Evolutionary conservation across 306 rosid genomes (phyloP), one percentile per base, ranked within the genome.

Genomic region (Neltuma alba): DNA sequence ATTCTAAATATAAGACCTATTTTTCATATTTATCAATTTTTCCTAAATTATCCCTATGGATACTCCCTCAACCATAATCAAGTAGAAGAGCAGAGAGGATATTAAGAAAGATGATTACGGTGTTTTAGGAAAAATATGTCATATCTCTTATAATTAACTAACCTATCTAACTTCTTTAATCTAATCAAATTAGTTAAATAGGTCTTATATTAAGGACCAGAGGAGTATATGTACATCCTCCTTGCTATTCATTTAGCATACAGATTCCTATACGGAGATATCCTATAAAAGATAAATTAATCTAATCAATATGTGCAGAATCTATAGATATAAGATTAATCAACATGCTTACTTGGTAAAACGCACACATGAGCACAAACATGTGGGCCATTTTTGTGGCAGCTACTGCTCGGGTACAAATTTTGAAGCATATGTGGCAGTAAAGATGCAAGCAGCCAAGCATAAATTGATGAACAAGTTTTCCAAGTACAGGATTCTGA

Each of bases 351-450:
- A 52, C 28, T 52, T 23, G 4, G 28, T 21, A 21, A 54, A 54
- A 54, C 27, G 28, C 61, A 21, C 60, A 21, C 30, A 54, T 21
- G 61, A 60, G 34, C 20, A 60, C 9, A 38, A 85, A 89, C 87
- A 89, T 86, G 77, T 83, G 91, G 87, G 77, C 82, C 84, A 79
- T 65, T 76, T 78, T 1, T 78, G 60, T 74, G 81, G 76, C 79
- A 61, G 81, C 66, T 60, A 82, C 36, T 79, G 76, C 83, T 31
- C 65, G 31, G 72, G 79, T 70, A 63, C 74, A 70, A 58, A 75
- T 41, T 23, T 62, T 58, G 62, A 31, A 76, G 83, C 85, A 80
- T 73, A 79, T 52, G 45, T 80, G 76, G 83, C 79, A 74, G 67
- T 80, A 77, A 77, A 73, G 82, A 77, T 78, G 28, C 73, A 50